These are phyloP conservation scores for Lasiosphaeria ovina DNA, from an alignment of 495 filamentous ascomycete genomes.

Conservation along the genomic window DNA sequence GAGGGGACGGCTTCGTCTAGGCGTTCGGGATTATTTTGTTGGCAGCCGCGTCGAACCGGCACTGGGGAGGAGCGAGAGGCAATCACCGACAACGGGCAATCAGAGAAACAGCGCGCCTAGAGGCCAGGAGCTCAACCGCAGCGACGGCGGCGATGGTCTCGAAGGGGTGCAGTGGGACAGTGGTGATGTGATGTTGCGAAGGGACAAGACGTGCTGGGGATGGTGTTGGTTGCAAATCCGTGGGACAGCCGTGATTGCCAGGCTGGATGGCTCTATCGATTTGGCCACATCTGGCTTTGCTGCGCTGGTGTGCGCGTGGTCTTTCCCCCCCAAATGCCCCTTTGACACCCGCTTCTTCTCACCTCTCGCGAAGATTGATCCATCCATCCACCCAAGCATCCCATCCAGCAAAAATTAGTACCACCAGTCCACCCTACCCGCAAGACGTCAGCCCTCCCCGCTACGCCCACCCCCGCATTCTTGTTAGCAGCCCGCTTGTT, in stretches of 20 bases:
- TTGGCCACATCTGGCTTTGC: slow-evolving; percentile 36
- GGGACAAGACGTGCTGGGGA: slow-evolving; percentile 14
- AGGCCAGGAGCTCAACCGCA: slow-evolving; percentile 12
- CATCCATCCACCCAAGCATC: slow-evolving; percentile 29
- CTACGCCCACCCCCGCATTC: slow-evolving; percentile 21
- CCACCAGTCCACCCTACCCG: slow-evolving; percentile 12
- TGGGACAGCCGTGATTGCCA: slow-evolving; percentile 22
- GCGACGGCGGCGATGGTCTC: slow-evolving; percentile 31
- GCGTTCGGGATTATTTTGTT: neutral
- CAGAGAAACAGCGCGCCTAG: slow-evolving; percentile 11
- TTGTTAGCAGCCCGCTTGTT: slow-evolving; percentile 8
- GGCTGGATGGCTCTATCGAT: slow-evolving; percentile 29
- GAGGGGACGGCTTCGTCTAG: neutral
- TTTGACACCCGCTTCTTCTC: slow-evolving; percentile 36
- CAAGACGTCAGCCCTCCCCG: slow-evolving; percentile 28
- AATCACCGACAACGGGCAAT: slow-evolving; percentile 21
- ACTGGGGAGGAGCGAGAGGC: slow-evolving; percentile 14
- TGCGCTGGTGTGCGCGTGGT: slow-evolving; percentile 36
- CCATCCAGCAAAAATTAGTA: slow-evolving; percentile 30
- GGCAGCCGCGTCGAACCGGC: neutral
- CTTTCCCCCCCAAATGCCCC: slow-evolving; percentile 35
- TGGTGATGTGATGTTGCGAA: slow-evolving; percentile 18
- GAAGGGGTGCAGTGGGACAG: slow-evolving; percentile 24
- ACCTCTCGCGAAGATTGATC: slow-evolving; percentile 38
- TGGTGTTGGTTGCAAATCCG: slow-evolving; percentile 25